Evolutionary conservation across 1,284 basidiomycete genomes (phyloP), one percentile per base, ranked within the genome.

Genomic region (Erythrobasidium hasegawianum): DNA sequence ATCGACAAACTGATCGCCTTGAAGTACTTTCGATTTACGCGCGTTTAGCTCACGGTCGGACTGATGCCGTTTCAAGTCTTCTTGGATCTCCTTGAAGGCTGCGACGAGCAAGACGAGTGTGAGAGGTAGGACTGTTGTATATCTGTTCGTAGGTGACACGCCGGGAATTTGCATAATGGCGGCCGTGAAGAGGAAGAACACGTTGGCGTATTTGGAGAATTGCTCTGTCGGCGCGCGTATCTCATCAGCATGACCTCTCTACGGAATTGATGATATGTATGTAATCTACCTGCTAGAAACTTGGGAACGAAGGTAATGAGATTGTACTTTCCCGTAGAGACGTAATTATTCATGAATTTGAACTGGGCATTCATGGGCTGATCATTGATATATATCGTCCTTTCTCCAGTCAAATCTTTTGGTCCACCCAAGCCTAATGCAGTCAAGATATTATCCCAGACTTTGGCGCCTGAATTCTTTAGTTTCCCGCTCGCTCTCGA

Each of bases 121-220:
- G 22, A 99, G 84, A 4, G 96, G 96, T 0, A 83, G 90, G 74
- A 99, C 96, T 18, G 96, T 99, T 1, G 96, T 99, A 78, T 89
- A 99, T 60, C 81, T 81, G 74, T 97, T 95, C 2, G 95, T 98
- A 9, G 96, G 96, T 1, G 95, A 98, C 5, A 99, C 96, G 72
- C 86, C 89, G 10, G 96, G 96, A 71, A 98, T 94, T 80, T 99
- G 96, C 77, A 98, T 95, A 62, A 98, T 97, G 78, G 86, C 89
- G 26, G 93, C 93, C 40, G 95, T 98, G 81, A 98, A 98, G 68
- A 99, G 82, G 84, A 99, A 98, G 82, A 99, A 99, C 69, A 98
- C 70, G 78, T 99, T 98, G 73, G 96, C 96, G 76, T 97, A 97
- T 84, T 96, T 95, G 70, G 89, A 92, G 82, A 97, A 96, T 86